A percentile compares a stretch with the other conserved stretches of the same genome.
These are phyloP conservation scores for Myxozyma udenii DNA, from an alignment of 805 yeast species.

Conservation along the genomic window DNA sequence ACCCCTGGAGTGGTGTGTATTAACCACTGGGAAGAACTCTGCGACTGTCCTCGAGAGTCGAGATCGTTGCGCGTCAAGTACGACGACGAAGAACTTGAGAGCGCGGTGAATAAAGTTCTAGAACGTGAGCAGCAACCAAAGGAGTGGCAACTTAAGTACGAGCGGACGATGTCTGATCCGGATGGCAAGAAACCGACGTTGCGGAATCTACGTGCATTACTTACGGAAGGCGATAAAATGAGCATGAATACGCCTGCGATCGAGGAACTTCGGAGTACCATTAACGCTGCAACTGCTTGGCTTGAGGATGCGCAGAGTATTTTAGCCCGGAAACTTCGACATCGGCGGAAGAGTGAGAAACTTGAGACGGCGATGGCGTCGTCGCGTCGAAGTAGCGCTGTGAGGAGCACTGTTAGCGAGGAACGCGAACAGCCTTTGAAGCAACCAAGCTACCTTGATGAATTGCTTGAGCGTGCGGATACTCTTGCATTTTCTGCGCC, in stretches of 20 bases:
- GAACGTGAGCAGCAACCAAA: conserved; percentile 47
- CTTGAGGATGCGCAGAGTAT: conserved; percentile 54
- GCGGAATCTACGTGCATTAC: conserved; percentile 45
- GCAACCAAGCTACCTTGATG: conserved; percentile 39
- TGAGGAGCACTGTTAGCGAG: background rate
- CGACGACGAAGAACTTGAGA: conserved; percentile 53
- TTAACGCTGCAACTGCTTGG: conserved; percentile 51
- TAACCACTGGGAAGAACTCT: conserved; percentile 23
- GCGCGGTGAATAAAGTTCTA: conserved; percentile 40
- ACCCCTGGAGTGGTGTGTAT: conserved; percentile 21
- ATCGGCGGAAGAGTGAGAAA: conserved; percentile 12
- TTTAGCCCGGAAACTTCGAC: conserved; percentile 47
- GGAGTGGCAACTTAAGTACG: conserved; percentile 53
- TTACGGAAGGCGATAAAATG: conserved; percentile 56
- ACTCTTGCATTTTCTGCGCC: conserved; percentile 50
- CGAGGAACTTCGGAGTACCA: conserved; percentile 42
- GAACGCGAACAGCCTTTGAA: conserved; percentile 25
- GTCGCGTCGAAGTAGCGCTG: conserved; percentile 10
- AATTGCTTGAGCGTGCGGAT: conserved; percentile 49
- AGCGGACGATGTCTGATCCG: conserved; percentile 38
- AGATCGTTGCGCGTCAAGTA: conserved; percentile 31
- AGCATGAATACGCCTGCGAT: conserved; percentile 43
- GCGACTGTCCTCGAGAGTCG: conserved; percentile 12
- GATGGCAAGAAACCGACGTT: conserved; percentile 48
- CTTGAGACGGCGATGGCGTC: conserved; percentile 30